These are phyloP conservation scores for Paramecium tetraurelia DNA, from an alignment of 73 alveolate genomes.

Conservation along the genomic window DNA sequence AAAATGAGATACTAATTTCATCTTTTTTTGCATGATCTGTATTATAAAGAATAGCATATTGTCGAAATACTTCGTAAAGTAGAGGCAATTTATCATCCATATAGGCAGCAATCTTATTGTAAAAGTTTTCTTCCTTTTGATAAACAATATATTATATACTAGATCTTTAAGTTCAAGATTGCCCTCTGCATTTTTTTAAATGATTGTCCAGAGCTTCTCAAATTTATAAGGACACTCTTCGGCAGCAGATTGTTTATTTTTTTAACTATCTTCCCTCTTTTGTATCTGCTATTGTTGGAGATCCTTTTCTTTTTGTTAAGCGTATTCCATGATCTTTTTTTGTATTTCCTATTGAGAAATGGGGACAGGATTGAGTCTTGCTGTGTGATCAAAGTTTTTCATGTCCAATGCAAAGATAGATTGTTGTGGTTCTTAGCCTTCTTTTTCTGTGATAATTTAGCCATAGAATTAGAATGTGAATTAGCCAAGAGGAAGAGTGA, in stretches of 20 bases:
- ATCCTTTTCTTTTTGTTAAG: neutral
- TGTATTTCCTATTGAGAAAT: constrained; percentile 47
- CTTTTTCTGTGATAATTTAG: constrained; percentile 14
- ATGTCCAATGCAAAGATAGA: neutral
- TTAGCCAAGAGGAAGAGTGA: constrained; percentile 48
- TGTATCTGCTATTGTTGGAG: neutral
- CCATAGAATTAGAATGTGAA: constrained; percentile 2
- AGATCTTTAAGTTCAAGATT: constrained; percentile 27
- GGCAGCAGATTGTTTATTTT: constrained; percentile 33
- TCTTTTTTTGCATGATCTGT: constrained; percentile 53
- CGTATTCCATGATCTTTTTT: constrained; percentile 46
- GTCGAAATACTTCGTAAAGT: constrained; percentile 51
- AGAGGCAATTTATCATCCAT: constrained; percentile 18
- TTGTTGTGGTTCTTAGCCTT: neutral
- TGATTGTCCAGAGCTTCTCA: constrained; percentile 54
- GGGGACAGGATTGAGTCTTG: constrained; percentile 29
- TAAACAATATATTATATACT: neutral
- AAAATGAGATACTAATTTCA: constrained; percentile 55
- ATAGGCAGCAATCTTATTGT: neutral
- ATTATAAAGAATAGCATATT: constrained; percentile 47
- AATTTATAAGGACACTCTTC: constrained; percentile 54
- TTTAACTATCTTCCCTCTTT: constrained; percentile 20
- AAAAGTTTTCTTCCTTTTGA: constrained; percentile 28
- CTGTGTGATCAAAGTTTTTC: neutral
- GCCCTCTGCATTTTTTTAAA: constrained; percentile 59